Conservation (phyloP, 208 protist genomes). For the Trichomonas vaginalis region DNA sequence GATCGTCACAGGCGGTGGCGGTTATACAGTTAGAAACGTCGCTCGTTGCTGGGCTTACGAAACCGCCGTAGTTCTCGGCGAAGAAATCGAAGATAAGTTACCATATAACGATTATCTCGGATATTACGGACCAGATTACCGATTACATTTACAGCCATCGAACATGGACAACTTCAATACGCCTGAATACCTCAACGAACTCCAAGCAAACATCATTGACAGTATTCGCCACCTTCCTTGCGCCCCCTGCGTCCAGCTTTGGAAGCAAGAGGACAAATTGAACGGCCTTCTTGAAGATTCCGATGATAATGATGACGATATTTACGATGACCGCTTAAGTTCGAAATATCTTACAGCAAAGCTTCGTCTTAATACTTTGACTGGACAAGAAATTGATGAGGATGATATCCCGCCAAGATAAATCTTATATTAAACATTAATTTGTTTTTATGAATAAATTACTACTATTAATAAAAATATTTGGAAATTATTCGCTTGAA, state of each 20-base stretch:
- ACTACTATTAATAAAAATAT: no score
- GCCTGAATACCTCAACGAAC: not conserved
- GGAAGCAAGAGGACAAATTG: not conserved
- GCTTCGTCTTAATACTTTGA: not conserved
- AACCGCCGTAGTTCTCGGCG: constrained; percentile 31
- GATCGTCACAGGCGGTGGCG: constrained; percentile 64
- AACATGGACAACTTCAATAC: constrained; percentile 18
- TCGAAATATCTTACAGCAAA: not conserved
- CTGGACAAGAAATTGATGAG: not conserved
- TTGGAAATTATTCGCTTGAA: no score
- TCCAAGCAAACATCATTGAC: not conserved
- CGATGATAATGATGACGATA: not conserved
- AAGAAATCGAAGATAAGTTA: constrained; percentile 43
- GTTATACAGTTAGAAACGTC: constrained; percentile 68
- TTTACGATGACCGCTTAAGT: not conserved
- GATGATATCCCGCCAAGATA: not conserved
- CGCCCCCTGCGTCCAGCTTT: not conserved
- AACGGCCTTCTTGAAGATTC: not conserved
- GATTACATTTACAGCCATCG: constrained; percentile 33
- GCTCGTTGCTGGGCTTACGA: constrained; percentile 61
- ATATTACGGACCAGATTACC: constrained; percentile 67
- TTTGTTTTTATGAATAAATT: not conserved
- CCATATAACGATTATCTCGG: constrained; percentile 72
- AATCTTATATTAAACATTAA: not conserved
- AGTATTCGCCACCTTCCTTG: not conserved